Evolutionary conservation across 495 filamentous ascomycete species (phyloP).

Genomic region (Jackrogersella minutella): DNA sequence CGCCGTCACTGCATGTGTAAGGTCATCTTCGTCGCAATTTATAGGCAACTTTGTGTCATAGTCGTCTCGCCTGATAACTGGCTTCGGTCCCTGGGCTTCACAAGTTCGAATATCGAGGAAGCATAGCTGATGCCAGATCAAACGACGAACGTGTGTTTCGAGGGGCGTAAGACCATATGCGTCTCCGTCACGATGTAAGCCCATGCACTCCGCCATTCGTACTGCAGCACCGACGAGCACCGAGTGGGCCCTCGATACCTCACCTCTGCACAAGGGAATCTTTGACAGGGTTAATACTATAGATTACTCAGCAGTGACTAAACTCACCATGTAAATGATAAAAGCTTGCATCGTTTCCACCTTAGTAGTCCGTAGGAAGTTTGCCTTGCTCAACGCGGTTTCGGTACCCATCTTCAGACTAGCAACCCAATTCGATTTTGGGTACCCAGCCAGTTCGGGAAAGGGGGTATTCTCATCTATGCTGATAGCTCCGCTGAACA

Average conservation of each 20-base stretch:
- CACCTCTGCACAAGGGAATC: constrained; percentile 73
- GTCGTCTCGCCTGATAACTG: constrained; percentile 71
- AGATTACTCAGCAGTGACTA: not conserved
- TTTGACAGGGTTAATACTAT: constrained; percentile 41
- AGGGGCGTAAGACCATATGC: constrained; percentile 68
- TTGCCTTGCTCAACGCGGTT: constrained; percentile 67
- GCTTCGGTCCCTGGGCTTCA: constrained; percentile 76
- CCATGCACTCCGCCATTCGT: constrained; percentile 78
- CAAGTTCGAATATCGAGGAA: constrained; percentile 79
- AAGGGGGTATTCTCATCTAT: constrained; percentile 62
- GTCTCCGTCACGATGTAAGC: constrained; percentile 74
- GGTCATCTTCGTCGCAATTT: constrained; percentile 70
- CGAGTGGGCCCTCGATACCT: constrained; percentile 75
- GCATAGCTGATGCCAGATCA: constrained; percentile 79
- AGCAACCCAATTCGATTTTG: constrained; percentile 62
- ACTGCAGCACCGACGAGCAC: constrained; percentile 74
- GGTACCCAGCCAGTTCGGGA: constrained; percentile 56
- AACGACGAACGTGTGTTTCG: constrained; percentile 76
- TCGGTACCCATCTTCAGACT: constrained; percentile 71
- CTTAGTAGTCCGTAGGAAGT: constrained; percentile 73
- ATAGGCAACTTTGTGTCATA: constrained; percentile 73
- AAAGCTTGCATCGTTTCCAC: constrained; percentile 77
- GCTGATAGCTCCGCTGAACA: constrained; percentile 73
- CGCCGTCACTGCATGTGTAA: constrained; percentile 50
- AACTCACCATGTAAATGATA: constrained; percentile 73